These are phyloP conservation scores for Helicostylum pulchrum DNA, from an alignment of 192 early-diverging fungal genomes.

Conservation along the genomic window DNA sequence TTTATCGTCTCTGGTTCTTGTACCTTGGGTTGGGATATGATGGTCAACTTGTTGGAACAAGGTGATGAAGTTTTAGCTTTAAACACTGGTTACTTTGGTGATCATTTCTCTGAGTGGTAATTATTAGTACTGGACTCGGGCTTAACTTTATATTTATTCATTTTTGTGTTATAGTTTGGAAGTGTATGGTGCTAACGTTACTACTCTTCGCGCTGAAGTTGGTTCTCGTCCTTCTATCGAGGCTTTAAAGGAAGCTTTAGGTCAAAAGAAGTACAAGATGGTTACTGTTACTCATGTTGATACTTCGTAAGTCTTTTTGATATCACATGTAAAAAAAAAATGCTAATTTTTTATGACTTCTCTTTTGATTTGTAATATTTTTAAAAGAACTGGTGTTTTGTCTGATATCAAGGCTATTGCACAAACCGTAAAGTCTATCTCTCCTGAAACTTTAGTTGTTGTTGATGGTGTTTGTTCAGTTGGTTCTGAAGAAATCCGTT, in stretches of 20 bases:
- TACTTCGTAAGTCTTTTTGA: conserved; percentile 58
- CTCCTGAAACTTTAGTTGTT: conserved; percentile 85
- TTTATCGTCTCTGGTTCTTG: conserved; percentile 94
- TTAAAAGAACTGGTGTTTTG: conserved; percentile 73
- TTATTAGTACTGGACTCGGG: conserved; percentile 3
- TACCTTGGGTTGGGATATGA: conserved; percentile 98
- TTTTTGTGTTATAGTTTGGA: conserved; percentile 51
- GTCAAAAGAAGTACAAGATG: conserved; percentile 71
- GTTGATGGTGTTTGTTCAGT: conserved; percentile 97
- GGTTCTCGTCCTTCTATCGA: conserved; percentile 69
- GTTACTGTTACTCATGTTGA: conserved; percentile 95
- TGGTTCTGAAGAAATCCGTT: conserved; percentile 87
- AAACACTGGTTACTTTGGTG: conserved; percentile 95
- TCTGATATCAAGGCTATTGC: conserved; percentile 77
- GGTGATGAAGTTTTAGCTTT: conserved; percentile 86
- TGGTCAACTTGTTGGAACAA: conserved; percentile 86
- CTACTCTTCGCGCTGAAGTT: conserved; percentile 64
- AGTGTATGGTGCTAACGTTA: conserved; percentile 88
- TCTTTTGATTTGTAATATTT: neutral
- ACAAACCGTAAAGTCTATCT: conserved; percentile 64
- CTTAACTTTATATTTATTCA: conserved; percentile 1
- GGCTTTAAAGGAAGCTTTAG: conserved; percentile 64
- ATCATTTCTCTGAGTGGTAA: conserved; percentile 1
- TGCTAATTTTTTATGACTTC: neutral
- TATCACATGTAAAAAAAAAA: conserved; percentile 7